These are phyloP conservation scores for Sporobolomyces phaffii DNA, from an alignment of 768 basidiomycete species.

Conservation along the genomic window DNA sequence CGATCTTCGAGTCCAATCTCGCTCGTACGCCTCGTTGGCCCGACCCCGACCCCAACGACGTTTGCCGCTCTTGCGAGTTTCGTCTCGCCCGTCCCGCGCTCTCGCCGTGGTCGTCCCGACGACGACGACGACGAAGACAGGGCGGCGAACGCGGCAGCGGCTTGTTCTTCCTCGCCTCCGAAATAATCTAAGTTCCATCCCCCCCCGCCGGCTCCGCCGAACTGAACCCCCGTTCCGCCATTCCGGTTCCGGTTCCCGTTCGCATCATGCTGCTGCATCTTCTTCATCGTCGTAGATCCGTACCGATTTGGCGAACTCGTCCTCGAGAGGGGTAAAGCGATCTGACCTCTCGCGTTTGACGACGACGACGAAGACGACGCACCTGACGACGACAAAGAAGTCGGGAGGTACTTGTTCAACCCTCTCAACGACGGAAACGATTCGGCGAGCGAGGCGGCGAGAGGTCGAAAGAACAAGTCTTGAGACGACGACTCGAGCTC, in stretches of 20 bases:
- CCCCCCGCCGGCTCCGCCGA: no score
- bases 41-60: no score
- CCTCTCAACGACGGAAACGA: not conserved
- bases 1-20: no score
- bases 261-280: not conserved
- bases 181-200: conserved; percentile 25
- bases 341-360: not conserved
- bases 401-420: conserved; percentile 9
- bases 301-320: not conserved
- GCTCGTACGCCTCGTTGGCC: no score
- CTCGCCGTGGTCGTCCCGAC: no score
- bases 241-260: not conserved
- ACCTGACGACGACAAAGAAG: not conserved
- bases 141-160: not conserved
- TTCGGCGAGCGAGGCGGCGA: not conserved
- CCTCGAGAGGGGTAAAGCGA: conserved; percentile 7
- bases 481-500: not conserved
- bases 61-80: no score
- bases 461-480: conserved; percentile 23
- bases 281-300: not conserved
- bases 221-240: no score
- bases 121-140: no score
- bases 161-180: conserved; percentile 21
- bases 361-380: not conserved
- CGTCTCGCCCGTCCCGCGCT: no score